A percentile compares a stretch with the other conserved stretches of the same genome.
phyloP scores from a whole-genome alignment of 345 rosid genomes.

The Psidium guajava region DNA sequence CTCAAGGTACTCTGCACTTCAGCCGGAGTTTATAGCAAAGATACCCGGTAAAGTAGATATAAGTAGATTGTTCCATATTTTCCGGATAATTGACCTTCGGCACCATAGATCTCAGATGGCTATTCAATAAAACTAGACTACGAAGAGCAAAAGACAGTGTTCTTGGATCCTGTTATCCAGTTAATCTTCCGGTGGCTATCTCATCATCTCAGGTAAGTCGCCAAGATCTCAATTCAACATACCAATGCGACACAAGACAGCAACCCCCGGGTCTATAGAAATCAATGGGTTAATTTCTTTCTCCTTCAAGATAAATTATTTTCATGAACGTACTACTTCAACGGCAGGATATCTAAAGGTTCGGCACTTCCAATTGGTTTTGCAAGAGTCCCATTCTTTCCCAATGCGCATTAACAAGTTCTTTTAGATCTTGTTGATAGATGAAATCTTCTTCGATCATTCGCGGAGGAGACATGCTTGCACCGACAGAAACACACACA shows the following conservation, averaged over 20 bases:
- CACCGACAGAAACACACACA: neutral
- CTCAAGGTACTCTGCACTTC: neutral
- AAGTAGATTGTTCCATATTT: neutral
- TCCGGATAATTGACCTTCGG: neutral
- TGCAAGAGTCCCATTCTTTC: neutral
- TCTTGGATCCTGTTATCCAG: neutral
- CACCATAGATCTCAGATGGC: neutral
- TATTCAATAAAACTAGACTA: neutral
- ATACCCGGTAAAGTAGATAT: neutral
- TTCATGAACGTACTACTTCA: neutral
- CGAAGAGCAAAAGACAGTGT: neutral
- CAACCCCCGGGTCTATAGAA: neutral
- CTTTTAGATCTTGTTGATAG: neutral
- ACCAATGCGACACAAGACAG: neutral
- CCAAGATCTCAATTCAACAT: neutral
- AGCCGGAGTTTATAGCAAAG: neutral
- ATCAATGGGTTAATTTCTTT: neutral
- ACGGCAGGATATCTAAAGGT: rapidly evolving
- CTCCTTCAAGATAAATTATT: neutral
- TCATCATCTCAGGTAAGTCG: neutral
- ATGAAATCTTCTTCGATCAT: neutral
- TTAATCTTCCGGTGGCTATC: neutral
- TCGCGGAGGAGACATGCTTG: neutral
- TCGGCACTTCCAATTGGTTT: neutral
- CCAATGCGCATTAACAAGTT: neutral